Percentiles rank a stretch among this genome's conserved stretches.
Conservation (phyloP, 2,329 filamentous ascomycete species). For the Clonostachys chloroleuca region DNA sequence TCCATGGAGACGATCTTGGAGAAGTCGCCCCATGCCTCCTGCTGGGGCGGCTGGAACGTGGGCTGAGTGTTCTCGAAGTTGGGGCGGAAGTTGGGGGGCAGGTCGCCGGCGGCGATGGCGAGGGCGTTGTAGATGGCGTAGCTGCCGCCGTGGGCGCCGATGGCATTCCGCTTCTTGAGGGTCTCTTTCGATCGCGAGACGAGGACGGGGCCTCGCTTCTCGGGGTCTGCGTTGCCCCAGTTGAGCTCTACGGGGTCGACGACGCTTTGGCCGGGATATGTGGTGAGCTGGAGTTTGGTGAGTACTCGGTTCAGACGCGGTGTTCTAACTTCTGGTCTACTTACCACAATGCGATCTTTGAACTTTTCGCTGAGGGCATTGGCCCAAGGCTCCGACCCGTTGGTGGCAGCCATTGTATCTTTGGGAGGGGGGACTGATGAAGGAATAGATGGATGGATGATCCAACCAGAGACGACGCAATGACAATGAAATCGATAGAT, state of each 20-base stretch:
- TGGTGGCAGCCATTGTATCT: too few species aligned
- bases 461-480: too few species aligned
- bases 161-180: constrained; percentile 73
- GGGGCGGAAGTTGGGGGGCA: constrained; percentile 71
- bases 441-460: too few species aligned
- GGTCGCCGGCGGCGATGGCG: constrained; percentile 85
- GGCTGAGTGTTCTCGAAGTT: constrained; percentile 78
- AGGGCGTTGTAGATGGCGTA: constrained; percentile 96
- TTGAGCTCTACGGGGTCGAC: constrained; percentile 86
- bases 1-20: constrained; percentile 99
- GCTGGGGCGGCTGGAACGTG: constrained; percentile 82
- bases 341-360: too few species aligned
- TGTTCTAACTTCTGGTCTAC: too few species aligned
- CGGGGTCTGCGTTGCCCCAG: constrained; percentile 78
- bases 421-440: too few species aligned
- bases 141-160: constrained; percentile 69
- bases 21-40: constrained; percentile 81
- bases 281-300: constrained; percentile 25
- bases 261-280: constrained; percentile 89
- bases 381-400: too few species aligned
- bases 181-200: constrained; percentile 74
- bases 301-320: too few species aligned
- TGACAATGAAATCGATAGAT: too few species aligned
- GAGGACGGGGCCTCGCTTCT: constrained; percentile 78
- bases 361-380: too few species aligned